Evolutionary conservation across 495 filamentous ascomycete genomes (phyloP), one percentile per base, ranked within the genome.

Genomic region (Talaromyces liani): DNA sequence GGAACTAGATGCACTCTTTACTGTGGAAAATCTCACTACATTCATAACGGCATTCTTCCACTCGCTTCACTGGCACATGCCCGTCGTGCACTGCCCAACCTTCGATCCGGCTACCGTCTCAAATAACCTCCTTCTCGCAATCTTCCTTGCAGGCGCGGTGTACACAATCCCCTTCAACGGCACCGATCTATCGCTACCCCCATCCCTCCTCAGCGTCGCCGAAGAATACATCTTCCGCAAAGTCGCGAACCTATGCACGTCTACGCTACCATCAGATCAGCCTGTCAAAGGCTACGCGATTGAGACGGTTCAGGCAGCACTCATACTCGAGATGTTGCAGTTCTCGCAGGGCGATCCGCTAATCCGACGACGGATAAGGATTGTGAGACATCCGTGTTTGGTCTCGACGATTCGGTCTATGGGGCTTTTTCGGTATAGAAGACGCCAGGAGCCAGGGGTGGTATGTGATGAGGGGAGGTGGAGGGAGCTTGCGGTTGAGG

Each of bases 311-410:
- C 75, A 78, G 64, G 69, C 68, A 36, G 74, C 74, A 24, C 64
- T 78, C 0, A 75, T 78, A 8, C 74, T 77, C 20, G 73, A 76
- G 56, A 77, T 78, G 72, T 70, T 78, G 27, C 75, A 78, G 51
- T 76, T 75, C 58, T 71, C 71, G 14, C 71, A 72, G 20, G 74
- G 75, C 31, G 66, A 70, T 60, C 61, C 70, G 39, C 63, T 70
- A 29, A 75, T 72, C 10, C 68, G 74, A 27, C 70, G 74, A 7
- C 75, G 75, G 10, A 76, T 78, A 62, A 71, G 74, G 6, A 72
- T 77, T 6, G 69, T 72, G 6, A 70, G 75, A 8, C 74, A 78
- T 65, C 75, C 75, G 20, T 72, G 74, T 51, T 49, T 77, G 41
- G 71, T 78, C 0, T 75, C 75, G 8, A 70, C 70, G 1, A 69